Base-by-base conservation (phyloP, 1,139 yeast genomes). In the Blastobotrys petasosporus region DNA sequence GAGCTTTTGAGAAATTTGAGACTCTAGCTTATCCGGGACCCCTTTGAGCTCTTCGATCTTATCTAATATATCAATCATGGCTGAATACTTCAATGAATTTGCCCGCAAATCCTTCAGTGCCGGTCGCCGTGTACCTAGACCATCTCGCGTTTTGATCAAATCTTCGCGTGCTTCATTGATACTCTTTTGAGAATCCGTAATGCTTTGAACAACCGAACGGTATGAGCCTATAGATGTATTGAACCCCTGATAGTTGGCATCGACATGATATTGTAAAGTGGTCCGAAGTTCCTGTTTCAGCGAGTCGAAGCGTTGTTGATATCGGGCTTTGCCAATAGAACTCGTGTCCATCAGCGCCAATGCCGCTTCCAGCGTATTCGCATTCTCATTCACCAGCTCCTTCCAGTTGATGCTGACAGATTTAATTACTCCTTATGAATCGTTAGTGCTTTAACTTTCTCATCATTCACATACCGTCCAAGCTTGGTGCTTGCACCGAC, bases 331-430 rank as follows among this genome's bases (percentile, higher is more conserved):
- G 0, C 97, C 97, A 30, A 88, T 94, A 1, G 95, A 85, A 2
- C 94, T 80, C 55, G 80, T 82, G 63, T 90, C 97, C 55, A 87
- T 70, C 49, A 90, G 70, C 0, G 92, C 79, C 39, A 90, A 71
- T 0, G 96, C 95, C 47, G 83, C 71, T 57, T 87, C 96, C 37
- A 90, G 71, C 1, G 96, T 95, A 61, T 86, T 87, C 44, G 94
- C 73, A 49, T 71, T 61, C 51, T 70, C 69, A 30, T 66, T 62
- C 38, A 70, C 64, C 5, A 73, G 63, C 41, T 66, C 70, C 41
- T 56, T 56, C 62, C 63, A 61, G 34, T 59, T 58, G 13, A 40
- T 32, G 3, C 52, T 46, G 9, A 58, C 57, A 11, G 50, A 53
- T 10, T 48, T 47, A 13, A 57, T 41, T 17, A 57, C 45, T 25